A percentile compares a stretch with the other conserved stretches of the same genome.
Conservation (phyloP, 768 basidiomycete genomes). For the Termitomyces eurrhizus region DNA sequence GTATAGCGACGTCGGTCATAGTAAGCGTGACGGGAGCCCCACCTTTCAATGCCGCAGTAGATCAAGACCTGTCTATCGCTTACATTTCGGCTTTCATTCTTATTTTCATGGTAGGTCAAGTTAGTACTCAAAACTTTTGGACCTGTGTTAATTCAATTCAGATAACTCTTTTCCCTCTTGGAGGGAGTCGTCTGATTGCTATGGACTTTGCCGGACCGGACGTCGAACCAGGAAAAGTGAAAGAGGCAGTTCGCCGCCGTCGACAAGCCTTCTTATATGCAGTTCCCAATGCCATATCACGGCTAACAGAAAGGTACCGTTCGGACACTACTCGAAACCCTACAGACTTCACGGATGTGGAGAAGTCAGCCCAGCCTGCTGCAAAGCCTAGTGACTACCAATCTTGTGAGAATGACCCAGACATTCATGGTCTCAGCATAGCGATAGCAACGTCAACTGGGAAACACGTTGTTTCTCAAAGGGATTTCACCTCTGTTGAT, state of each 20-base stretch:
- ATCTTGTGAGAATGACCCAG: not conserved
- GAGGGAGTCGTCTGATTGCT: slow-evolving; percentile 48
- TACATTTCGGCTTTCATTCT: slow-evolving; percentile 63
- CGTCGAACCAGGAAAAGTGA: slow-evolving; percentile 52
- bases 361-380: not conserved
- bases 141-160: slow-evolving; percentile 18
- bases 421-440: not conserved
- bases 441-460: not conserved
- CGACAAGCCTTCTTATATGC: slow-evolving; percentile 25
- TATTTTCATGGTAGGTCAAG: slow-evolving; percentile 47
- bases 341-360: slow-evolving; percentile 2
- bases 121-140: not conserved
- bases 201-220: slow-evolving; percentile 68
- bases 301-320: not conserved
- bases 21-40: slow-evolving; percentile 56
- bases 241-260: slow-evolving; percentile 36
- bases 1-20: slow-evolving; percentile 58
- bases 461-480: slow-evolving; percentile 23
- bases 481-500: slow-evolving; percentile 19
- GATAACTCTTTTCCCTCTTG: slow-evolving; percentile 65
- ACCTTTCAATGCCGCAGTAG: slow-evolving; percentile 57
- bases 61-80: slow-evolving; percentile 60
- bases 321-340: not conserved
- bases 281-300: slow-evolving; percentile 13
- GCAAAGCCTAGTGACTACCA: not conserved